Base-by-base conservation (phyloP, 805 yeast genomes). In the Metschnikowia noctiluminum region DNA sequence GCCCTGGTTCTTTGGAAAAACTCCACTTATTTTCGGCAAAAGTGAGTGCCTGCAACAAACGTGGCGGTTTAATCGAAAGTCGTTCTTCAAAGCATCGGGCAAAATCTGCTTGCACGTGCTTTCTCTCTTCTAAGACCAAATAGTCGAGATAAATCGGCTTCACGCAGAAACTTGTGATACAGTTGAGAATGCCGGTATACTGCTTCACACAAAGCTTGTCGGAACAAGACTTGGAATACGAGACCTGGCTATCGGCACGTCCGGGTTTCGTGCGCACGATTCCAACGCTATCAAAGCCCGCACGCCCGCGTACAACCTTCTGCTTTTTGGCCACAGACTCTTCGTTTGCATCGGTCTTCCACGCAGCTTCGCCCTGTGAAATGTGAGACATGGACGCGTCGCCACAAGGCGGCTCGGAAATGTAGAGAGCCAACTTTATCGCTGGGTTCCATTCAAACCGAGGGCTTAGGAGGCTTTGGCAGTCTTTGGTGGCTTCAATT, bases 221-320 rank as follows among this genome's bases (percentile, higher is more conserved):
- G 1, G 95, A 82, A 62, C 98, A 92, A 0, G 96, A 88, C 63
- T 90, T 92, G 30, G 95, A 87, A 42, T 78, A 64, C 0, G 96
- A 79, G 4, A 81, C 53, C 1, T 78, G 76, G 2, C 97, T 85
- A 62, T 94, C 98, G 28, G 73, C 63, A 43, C 98, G 65, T 1
- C 99, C 99, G 0, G 98, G 99, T 61, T 94, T 92, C 0, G 98
- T 91, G 53, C 99, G 73, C 1, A 92, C 90, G 8, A 70, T 65
- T 0, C 96, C 96, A 2, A 75, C 65, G 15, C 66, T 57, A 13
- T 66, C 68, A 54, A 80, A 84, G 61, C 80, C 71, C 34, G 77
- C 78, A 36, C 96, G 64, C 0, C 97, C 97, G 57, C 96, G 62
- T 3, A 53, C 43, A 2, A 59, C 9, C 15, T 50, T 52, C 35